A percentile compares a stretch with the other conserved stretches of the same genome.
These are phyloP conservation scores for Rhynchospora pubera DNA, from an alignment of 176 grass and related monocot genomes.

Conservation along the genomic window DNA sequence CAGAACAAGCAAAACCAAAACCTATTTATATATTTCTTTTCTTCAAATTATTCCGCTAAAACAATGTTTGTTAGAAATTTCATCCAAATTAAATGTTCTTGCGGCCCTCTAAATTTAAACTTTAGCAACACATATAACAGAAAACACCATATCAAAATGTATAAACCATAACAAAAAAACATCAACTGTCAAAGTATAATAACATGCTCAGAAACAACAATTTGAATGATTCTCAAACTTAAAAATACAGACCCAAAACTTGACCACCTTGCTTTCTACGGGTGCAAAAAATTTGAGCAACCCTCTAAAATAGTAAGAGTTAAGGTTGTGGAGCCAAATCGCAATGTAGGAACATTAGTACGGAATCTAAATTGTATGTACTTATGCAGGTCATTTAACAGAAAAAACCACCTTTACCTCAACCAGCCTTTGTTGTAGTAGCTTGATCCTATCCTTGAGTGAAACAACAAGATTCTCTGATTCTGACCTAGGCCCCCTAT, in stretches of 20 bases:
- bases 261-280: neutral
- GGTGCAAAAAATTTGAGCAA: neutral
- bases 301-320: neutral
- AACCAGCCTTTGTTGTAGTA: slow-evolving; percentile 17
- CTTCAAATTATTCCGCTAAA: neutral
- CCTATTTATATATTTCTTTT: neutral
- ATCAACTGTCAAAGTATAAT: neutral
- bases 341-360: neutral
- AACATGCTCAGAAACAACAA: neutral
- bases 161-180: neutral
- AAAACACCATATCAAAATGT: neutral
- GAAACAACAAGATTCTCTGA: slow-evolving; percentile 20
- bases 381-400: neutral
- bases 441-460: slow-evolving; percentile 23
- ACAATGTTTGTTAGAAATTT: neutral
- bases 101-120: neutral
- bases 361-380: neutral
- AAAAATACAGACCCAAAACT: neutral
- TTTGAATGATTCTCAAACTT: neutral
- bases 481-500: slow-evolving; percentile 21
- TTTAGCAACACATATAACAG: neutral
- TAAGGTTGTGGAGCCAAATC: neutral
- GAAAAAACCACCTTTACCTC: slow-evolving; percentile 20
- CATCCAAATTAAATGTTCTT: neutral
- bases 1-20: neutral